These are phyloP conservation scores for Vitis amurensis DNA, from an alignment of 164 flowering plant species.

Conservation along the genomic window DNA sequence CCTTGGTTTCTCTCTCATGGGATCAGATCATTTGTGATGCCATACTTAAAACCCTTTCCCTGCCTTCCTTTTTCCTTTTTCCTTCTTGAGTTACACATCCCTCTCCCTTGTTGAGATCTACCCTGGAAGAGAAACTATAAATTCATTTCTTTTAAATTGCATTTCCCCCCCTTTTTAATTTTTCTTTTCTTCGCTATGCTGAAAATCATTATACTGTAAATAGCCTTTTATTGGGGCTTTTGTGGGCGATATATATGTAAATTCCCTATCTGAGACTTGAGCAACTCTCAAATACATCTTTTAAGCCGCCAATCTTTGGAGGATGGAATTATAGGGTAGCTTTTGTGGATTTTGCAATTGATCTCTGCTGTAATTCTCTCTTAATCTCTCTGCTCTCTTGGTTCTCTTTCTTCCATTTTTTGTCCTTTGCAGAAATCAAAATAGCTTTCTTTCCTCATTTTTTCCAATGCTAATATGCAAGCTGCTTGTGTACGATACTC, in stretches of 20 bases:
- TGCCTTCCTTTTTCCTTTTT: no score
- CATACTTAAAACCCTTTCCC: not conserved
- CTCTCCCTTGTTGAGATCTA: not conserved
- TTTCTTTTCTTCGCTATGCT: not conserved
- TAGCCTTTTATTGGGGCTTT: constrained; percentile 6
- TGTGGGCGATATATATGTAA: constrained; percentile 7
- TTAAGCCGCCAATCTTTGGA: not conserved
- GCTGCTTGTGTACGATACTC: no score
- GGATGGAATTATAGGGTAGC: no score
- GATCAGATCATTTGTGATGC: constrained; percentile 1
- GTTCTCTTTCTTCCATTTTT: no score
- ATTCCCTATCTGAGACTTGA: not conserved
- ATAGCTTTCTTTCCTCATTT: no score
- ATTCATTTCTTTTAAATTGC: not conserved
- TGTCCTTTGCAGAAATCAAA: no score
- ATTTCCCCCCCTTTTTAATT: not conserved
- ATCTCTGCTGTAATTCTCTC: no score
- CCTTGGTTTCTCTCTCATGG: not conserved
- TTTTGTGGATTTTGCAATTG: no score
- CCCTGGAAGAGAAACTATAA: constrained; percentile 4
- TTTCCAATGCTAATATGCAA: no score
- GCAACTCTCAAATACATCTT: not conserved
- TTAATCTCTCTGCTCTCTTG: no score
- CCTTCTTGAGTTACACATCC: not conserved
- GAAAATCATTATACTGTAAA: constrained; percentile 2